Base-by-base conservation (phyloP, 2,329 filamentous ascomycete genomes). In the Monosporascus sp. region DNA sequence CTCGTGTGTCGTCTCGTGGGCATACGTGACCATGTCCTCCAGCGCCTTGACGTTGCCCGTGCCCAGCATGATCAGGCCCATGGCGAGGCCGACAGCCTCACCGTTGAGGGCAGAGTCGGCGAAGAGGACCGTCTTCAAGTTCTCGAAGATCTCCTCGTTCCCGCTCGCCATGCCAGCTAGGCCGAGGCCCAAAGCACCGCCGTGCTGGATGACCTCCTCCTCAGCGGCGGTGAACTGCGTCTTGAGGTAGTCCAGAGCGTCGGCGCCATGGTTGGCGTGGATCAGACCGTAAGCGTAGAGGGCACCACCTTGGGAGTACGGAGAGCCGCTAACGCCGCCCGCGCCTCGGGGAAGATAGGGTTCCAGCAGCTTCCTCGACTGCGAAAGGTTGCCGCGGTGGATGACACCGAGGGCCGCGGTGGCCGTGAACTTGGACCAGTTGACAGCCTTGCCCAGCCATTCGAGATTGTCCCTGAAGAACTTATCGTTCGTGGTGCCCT, bases 341-440 rank as follows among this genome's bases (percentile, higher is more conserved):
- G 64, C 57, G 11, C 62, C 57, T 85, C 89, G 86, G 15, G 94
- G 94, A 8, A 99, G 84, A 66, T 99, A 99, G 3, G 94, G 94
- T 65, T 96, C 91, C 15, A 99, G 80, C 2, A 99, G 81, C 74
- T 96, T 96, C 66, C 91, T 85, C 1, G 92, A 94, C 66, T 99
- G 93, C 24, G 88, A 89, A 54, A 99, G 79, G 70, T 99, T 99
- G 52, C 94, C 94, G 46, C 91, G 88, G 71, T 99, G 94, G 57
- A 99, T 97, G 49, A 97, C 94, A 70, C 94, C 94, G 6, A 99
- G 78, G 7, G 94, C 94, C 52, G 94, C 94, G 5, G 94, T 99
- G 15, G 94, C 94, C 1, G 94, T 97, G 70, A 99, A 99, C 70
- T 99, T 99, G 56, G 92, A 97, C 94, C 94, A 99, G 75, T 99